Evolutionary conservation across 2,329 filamentous ascomycete species (phyloP).

Genomic region (Chalara sp.): DNA sequence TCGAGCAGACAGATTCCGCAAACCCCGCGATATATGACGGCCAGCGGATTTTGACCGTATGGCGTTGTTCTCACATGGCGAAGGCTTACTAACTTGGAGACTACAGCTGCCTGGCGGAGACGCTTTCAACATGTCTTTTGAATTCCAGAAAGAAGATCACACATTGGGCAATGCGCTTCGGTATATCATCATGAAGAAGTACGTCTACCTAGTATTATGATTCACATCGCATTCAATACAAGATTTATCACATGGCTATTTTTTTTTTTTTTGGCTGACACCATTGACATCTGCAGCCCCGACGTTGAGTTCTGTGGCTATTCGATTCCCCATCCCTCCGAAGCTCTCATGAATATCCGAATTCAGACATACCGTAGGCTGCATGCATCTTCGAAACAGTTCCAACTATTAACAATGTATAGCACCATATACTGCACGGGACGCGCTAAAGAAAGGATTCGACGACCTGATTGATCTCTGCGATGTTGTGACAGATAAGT

Average conservation of each 20-base stretch:
- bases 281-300: conserved; percentile 49
- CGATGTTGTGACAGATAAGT: conserved; percentile 90
- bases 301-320: conserved; percentile 98
- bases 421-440: conserved; percentile 76
- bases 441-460: conserved; percentile 85
- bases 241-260: conserved; percentile 4
- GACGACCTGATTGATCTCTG: conserved; percentile 85
- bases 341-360: conserved; percentile 91
- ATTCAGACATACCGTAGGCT: conserved; percentile 91
- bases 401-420: conserved; percentile 10
- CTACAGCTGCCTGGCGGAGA: background rate
- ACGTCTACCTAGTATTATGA: conserved; percentile 24
- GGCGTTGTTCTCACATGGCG: too few relatives aligned
- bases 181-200: conserved; percentile 99
- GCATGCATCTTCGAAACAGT: background rate
- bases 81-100: background rate
- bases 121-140: conserved; percentile 61
- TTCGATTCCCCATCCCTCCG: conserved; percentile 93
- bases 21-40: conserved; percentile 10
- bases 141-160: conserved; percentile 90
- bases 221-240: too few relatives aligned
- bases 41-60: too few relatives aligned
- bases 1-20: conserved; percentile 7
- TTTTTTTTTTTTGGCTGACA: too few relatives aligned
- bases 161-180: conserved; percentile 90